Evolutionary conservation across 2,329 filamentous ascomycete species (phyloP).

Genomic region (Chaetomium olivaceum): DNA sequence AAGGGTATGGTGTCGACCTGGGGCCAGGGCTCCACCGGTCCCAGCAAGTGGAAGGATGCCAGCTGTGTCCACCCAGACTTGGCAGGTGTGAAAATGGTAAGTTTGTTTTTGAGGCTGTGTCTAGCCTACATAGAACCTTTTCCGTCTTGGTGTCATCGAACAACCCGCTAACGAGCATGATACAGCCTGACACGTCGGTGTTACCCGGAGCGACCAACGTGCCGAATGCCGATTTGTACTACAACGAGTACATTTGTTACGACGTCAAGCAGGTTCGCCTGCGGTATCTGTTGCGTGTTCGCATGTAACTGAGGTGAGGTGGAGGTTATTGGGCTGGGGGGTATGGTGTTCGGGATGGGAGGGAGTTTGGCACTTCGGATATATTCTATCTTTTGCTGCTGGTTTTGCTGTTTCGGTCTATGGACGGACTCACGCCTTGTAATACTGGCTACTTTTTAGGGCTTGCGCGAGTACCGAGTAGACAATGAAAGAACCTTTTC

Average conservation of each 20-base stretch:
- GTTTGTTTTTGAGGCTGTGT: slow-evolving; percentile 31
- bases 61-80: slow-evolving; percentile 63
- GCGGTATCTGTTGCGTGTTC: slow-evolving; percentile 67
- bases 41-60: slow-evolving; percentile 75
- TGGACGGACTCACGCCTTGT: not conserved
- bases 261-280: slow-evolving; percentile 69
- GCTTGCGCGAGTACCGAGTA: not conserved
- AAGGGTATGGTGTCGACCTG: slow-evolving; percentile 66
- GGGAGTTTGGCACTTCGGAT: not conserved
- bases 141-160: not conserved
- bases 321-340: not conserved
- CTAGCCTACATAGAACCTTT: not conserved
- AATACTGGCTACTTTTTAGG: not conserved
- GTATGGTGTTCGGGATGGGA: not conserved
- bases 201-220: slow-evolving; percentile 52
- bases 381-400: not conserved
- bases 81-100: slow-evolving; percentile 69
- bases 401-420: not conserved
- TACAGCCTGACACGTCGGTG: slow-evolving; percentile 51
- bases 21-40: slow-evolving; percentile 66
- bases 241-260: slow-evolving; percentile 76
- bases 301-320: slow-evolving; percentile 40
- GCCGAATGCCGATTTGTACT: slow-evolving; percentile 51
- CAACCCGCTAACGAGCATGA: slow-evolving; percentile 16
- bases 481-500: not conserved